Conservation (phyloP, 352 stramenopile genomes). For the Phytopythium montanum region DNA sequence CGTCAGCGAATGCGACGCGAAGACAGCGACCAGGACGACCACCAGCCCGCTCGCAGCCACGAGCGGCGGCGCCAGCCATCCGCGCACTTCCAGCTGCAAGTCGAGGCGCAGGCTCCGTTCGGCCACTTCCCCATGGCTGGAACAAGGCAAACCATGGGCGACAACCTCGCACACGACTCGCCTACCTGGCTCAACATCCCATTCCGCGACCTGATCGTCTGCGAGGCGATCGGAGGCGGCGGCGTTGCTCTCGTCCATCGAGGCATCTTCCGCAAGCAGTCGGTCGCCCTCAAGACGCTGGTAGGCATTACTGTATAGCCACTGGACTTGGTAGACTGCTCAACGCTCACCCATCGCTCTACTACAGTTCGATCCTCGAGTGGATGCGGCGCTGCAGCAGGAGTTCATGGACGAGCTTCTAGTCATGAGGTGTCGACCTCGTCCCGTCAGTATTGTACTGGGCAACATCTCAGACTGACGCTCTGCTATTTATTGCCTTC, state of each 20-base stretch:
- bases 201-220: constrained; percentile 78
- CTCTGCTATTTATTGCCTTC: background rate
- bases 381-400: constrained; percentile 82
- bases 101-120: constrained; percentile 2
- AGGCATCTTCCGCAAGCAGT: constrained; percentile 62
- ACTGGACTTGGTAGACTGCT: background rate
- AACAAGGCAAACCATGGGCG: background rate
- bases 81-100: constrained; percentile 3
- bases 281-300: constrained; percentile 88
- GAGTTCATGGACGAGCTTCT: constrained; percentile 94
- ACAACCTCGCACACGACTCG: background rate
- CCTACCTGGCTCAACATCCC: constrained; percentile 68
- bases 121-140: background rate
- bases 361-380: constrained; percentile 75
- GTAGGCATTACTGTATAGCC: constrained; percentile 45
- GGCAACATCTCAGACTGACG: background rate
- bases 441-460: background rate
- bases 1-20: background rate
- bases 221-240: constrained; percentile 83
- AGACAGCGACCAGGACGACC: background rate
- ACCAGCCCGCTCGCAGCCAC: background rate
- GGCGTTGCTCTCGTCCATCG: constrained; percentile 89
- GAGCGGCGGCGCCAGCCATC: constrained; percentile 6
- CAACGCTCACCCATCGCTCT: background rate
- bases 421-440: constrained; percentile 88